Base-by-base conservation (phyloP, 2,329 filamentous ascomycete genomes). In the Phyllosticta citriasiana region DNA sequence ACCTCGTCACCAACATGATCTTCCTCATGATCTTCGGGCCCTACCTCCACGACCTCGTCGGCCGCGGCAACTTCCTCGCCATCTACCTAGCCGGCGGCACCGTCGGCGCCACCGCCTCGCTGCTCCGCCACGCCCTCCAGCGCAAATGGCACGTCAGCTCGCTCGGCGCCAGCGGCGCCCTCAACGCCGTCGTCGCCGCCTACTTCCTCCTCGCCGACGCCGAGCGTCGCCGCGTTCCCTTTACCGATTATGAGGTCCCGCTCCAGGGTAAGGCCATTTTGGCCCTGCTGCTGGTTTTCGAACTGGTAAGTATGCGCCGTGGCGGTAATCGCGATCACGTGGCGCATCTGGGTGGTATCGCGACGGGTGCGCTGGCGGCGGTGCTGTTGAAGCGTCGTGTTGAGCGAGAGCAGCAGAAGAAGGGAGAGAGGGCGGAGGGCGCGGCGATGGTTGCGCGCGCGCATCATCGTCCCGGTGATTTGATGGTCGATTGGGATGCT, bases 11-110 rank as follows among this genome's bases (percentile, higher is more conserved):
- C 52, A 93, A 93, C 73, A 85, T 89, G 82, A 66, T 80, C 8
- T 76, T 82, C 51, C 76, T 93, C 4, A 86, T 80, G 77, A 76
- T 89, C 67, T 78, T 91, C 19, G 89, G 88, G 25, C 81, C 81
- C 33, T 12, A 66, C 66, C 50, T 69, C 63, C 69, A 71, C 64
- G 71, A 74, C 52, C 67, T 73, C 22, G 69, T 74, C 27, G 72
- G 68, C 57, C 66, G 73, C 27, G 72, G 70, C 35, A 51, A 67
- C 40, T 74, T 74, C 63, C 40, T 74, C 4, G 69, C 69, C 7
- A 72, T 73, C 2, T 75, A 74, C 54, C 50, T 75, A 5, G 63
- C 65, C 9, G 68, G 70, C 8, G 73, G 72, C 26, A 64, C 67
- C 16, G 60, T 73, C 9, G 72, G 73, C 16, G 70, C 71, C 0